phyloP scores from a whole-genome alignment of 192 early-diverging fungal genomes.

The Umbelopsis vinacea region DNA sequence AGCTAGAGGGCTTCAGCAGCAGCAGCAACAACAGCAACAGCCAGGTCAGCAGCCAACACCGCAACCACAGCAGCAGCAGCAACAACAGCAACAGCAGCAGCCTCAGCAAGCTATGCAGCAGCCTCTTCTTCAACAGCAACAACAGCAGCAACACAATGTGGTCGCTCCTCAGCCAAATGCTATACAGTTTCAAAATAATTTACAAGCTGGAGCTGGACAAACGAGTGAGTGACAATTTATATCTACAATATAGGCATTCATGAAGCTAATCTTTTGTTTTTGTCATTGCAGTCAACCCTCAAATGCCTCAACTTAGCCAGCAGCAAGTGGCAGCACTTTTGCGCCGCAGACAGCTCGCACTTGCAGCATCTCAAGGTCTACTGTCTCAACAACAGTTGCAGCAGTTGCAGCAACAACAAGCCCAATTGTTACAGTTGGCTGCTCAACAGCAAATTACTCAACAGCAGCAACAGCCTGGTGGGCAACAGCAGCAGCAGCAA shows the following conservation, averaged over 20 bases:
- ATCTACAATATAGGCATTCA: not conserved
- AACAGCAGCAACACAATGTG: conserved; percentile 22
- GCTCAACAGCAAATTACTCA: not conserved
- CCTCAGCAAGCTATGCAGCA: conserved; percentile 3
- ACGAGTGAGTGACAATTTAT: not conserved
- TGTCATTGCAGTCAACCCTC: not conserved
- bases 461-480: not conserved
- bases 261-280: not conserved
- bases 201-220: conserved; percentile 2
- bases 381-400: conserved; percentile 18
- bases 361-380: not conserved
- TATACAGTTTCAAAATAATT: conserved; percentile 8
- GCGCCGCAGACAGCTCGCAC: not conserved
- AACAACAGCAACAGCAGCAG: conserved; percentile 18
- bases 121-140: conserved; percentile 23
- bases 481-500: conserved; percentile 5
- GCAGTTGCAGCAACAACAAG: conserved; percentile 5
- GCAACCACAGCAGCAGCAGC: not conserved
- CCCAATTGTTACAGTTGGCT: conserved; percentile 1
- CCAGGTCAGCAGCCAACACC: not conserved
- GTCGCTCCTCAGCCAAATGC: not conserved
- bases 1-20: conserved; percentile 9
- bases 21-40: not conserved
- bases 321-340: conserved; percentile 12
- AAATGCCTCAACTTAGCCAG: conserved; percentile 14